Evolutionary conservation across 2,329 filamentous ascomycete species (phyloP).

Genomic region (Pleochaeta shiraiana): DNA sequence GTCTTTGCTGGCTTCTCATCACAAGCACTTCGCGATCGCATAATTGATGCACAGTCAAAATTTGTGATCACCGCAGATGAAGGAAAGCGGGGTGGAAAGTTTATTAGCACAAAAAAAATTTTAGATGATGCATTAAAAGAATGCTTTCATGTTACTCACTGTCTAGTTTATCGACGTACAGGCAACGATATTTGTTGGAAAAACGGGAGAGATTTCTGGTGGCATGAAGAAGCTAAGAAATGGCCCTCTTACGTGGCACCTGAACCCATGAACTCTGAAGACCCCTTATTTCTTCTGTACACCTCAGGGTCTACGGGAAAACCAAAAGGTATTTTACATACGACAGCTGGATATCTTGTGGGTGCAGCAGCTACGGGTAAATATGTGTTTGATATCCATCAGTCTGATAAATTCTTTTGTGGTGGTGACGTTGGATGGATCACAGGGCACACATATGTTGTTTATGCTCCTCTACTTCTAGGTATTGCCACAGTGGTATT

Average conservation of each 20-base stretch:
- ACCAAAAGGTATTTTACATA: conserved; percentile 98
- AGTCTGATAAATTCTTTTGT: conserved; percentile 86
- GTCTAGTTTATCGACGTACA: conserved; percentile 87
- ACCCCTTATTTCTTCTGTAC: conserved; percentile 93
- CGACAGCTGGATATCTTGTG: conserved; percentile 83
- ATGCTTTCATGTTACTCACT: conserved; percentile 69
- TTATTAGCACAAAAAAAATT: conserved; percentile 97
- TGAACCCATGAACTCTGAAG: conserved; percentile 77
- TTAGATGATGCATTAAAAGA: conserved; percentile 95
- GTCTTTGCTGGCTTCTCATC: conserved; percentile 96
- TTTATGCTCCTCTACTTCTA: conserved; percentile 83
- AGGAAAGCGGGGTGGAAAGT: conserved; percentile 91
- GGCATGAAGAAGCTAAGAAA: conserved; percentile 97
- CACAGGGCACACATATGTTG: conserved; percentile 94
- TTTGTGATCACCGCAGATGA: conserved; percentile 96
- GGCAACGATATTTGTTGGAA: conserved; percentile 81
- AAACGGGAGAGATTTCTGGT: conserved; percentile 57
- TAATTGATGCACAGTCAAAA: conserved; percentile 74
- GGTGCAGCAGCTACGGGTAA: conserved; percentile 89
- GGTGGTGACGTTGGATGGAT: conserved; percentile 99
- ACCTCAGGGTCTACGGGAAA: conserved; percentile 96
- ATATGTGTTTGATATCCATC: conserved; percentile 97
- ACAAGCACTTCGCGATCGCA: conserved; percentile 86
- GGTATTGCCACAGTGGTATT: conserved; percentile 93
- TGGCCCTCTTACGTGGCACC: conserved; percentile 85